phyloP scores from a whole-genome alignment of 345 rosid species.

The Ricinus communis region DNA sequence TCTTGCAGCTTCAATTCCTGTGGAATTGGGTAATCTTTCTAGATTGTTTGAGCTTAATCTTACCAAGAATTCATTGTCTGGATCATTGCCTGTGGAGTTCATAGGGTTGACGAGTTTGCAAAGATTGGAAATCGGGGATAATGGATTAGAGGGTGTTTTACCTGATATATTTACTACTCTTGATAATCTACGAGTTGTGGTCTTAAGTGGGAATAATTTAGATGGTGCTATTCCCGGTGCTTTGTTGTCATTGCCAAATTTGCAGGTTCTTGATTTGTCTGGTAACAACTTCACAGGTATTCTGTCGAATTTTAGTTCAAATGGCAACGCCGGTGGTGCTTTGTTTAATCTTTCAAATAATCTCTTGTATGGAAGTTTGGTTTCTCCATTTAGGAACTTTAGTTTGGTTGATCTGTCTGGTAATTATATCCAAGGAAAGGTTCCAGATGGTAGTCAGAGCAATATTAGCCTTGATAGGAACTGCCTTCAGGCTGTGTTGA shows the following conservation, averaged over 20 bases:
- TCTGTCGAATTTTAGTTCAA: slow-evolving; percentile 13
- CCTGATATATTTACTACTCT: slow-evolving; percentile 44
- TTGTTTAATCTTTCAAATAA: slow-evolving; percentile 30
- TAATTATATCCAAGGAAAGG: slow-evolving; percentile 31
- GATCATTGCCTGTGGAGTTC: slow-evolving; percentile 25
- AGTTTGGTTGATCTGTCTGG: slow-evolving; percentile 25
- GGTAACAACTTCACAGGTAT: slow-evolving; percentile 22
- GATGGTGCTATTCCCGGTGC: slow-evolving; percentile 26
- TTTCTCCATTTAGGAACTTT: slow-evolving; percentile 8
- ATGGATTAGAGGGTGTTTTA: slow-evolving; percentile 34
- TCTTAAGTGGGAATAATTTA: slow-evolving; percentile 41
- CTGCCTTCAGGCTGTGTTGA: slow-evolving; percentile 19
- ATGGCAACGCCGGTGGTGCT: slow-evolving; percentile 6
- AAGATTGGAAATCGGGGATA: slow-evolving; percentile 15
- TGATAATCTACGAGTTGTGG: slow-evolving; percentile 39
- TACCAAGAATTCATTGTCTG: slow-evolving; percentile 23
- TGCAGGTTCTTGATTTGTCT: slow-evolving; percentile 29
- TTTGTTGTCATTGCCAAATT: slow-evolving; percentile 5
- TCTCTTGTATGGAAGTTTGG: slow-evolving; percentile 25
- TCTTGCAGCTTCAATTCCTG: slow-evolving; percentile 22
- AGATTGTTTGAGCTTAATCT: slow-evolving; percentile 28
- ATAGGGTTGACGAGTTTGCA: slow-evolving; percentile 18
- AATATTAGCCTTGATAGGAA: slow-evolving; percentile 17
- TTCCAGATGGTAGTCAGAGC: slow-evolving; percentile 3
- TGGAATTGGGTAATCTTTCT: slow-evolving; percentile 23